Evolutionary conservation across 2,329 filamentous ascomycete genomes (phyloP).

Genomic region (Orbilia quercus): DNA sequence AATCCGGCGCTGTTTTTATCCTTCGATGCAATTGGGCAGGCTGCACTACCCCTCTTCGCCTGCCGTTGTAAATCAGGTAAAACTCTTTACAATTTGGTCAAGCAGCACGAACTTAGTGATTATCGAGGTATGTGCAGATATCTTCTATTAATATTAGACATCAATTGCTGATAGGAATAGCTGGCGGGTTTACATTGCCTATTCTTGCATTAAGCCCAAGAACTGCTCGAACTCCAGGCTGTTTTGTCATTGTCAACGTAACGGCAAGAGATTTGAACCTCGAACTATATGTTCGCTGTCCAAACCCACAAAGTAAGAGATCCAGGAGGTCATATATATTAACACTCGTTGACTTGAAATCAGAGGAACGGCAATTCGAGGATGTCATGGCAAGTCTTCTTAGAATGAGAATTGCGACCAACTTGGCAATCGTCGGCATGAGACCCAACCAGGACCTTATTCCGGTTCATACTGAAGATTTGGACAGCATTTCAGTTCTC

Average conservation of each 20-base stretch:
- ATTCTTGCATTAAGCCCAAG: conserved; percentile 42
- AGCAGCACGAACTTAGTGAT: conserved; percentile 46
- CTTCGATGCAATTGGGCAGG: conserved; percentile 53
- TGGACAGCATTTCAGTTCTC: conserved; percentile 46
- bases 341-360: neutral
- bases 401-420: conserved; percentile 38
- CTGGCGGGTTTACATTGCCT: conserved; percentile 44
- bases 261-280: conserved; percentile 34
- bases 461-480: conserved; percentile 42
- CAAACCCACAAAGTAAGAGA: conserved; percentile 39
- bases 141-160: neutral
- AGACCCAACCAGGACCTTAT: conserved; percentile 35
- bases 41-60: conserved; percentile 36
- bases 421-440: conserved; percentile 48
- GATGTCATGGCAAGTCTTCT: conserved; percentile 50
- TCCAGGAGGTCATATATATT: neutral
- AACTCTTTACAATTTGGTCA: neutral
- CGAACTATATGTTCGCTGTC: conserved; percentile 47
- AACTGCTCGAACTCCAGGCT: conserved; percentile 30
- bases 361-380: conserved; percentile 53
- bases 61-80: conserved; percentile 34
- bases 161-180: conserved; percentile 9
- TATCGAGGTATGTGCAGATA: conserved; percentile 53
- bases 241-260: conserved; percentile 51
- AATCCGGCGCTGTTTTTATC: conserved; percentile 51